These are phyloP conservation scores for Combretum micranthum DNA, from an alignment of 345 rosid genomes.

Conservation along the genomic window DNA sequence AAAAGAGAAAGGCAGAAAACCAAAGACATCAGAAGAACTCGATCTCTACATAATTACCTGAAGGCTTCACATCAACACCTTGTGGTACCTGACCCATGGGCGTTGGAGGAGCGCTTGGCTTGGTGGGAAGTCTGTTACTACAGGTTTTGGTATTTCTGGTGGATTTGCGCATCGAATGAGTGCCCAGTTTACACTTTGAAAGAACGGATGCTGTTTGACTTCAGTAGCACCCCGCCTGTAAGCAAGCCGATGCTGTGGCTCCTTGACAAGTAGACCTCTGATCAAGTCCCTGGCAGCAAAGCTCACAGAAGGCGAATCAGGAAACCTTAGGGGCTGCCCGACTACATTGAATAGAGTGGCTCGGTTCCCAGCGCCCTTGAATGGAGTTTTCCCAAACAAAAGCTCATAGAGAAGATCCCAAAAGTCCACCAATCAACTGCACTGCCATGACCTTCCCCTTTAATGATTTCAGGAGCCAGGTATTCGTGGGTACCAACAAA, in stretches of 20 bases:
- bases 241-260: conserved; percentile 35
- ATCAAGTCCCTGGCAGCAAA: conserved; percentile 33
- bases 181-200: conserved; percentile 44
- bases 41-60: conserved; percentile 44
- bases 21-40: conserved; percentile 30
- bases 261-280: conserved; percentile 39
- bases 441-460: conserved; percentile 44
- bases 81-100: conserved; percentile 8
- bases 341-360: conserved; percentile 37
- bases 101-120: conserved; percentile 13
- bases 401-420: conserved; percentile 38
- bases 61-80: conserved; percentile 34
- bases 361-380: conserved; percentile 36
- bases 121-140: conserved; percentile 11
- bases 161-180: conserved; percentile 35
- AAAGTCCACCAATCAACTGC: conserved; percentile 51
- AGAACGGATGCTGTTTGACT: conserved; percentile 42
- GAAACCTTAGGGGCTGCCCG: conserved; percentile 37
- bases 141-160: conserved; percentile 35
- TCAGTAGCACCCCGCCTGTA: conserved; percentile 39
- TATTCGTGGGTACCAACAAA: conserved; percentile 44
- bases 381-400: conserved; percentile 36
- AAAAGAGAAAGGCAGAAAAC: not conserved
- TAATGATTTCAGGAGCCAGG: conserved; percentile 38
- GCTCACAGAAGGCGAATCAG: conserved; percentile 33